A percentile compares a stretch with the other conserved stretches of the same genome.
Evolutionary conservation across 2,329 filamentous ascomycete genomes (phyloP).

Genomic region (Fusarium begoniae): DNA sequence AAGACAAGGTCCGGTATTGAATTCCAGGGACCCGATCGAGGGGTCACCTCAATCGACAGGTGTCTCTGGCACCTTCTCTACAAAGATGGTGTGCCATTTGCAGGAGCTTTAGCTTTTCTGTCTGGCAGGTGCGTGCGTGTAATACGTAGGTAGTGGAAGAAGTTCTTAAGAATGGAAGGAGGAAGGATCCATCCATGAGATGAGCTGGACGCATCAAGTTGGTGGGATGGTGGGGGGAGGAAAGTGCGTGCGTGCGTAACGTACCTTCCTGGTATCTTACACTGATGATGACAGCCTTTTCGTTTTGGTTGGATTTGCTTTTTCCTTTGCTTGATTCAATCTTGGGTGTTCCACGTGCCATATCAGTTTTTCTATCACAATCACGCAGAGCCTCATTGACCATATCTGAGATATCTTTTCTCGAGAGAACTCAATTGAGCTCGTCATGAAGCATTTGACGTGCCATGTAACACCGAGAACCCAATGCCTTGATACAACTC

Average conservation of each 20-base stretch:
- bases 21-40: conserved; percentile 34
- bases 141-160: conserved; percentile 25
- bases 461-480: neutral
- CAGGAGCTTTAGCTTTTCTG: conserved; percentile 2
- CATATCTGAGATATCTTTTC: neutral
- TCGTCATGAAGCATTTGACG: neutral
- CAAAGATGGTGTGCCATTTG: conserved; percentile 22
- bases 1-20: conserved; percentile 20
- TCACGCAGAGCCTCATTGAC: conserved; percentile 30
- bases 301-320: conserved; percentile 35
- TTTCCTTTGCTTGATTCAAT: conserved; percentile 26
- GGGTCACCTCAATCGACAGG: conserved; percentile 13
- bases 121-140: conserved; percentile 10
- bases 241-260: conserved; percentile 30
- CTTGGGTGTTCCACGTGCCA: conserved; percentile 24
- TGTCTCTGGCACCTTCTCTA: conserved; percentile 20
- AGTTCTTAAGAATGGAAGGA: conserved; percentile 8
- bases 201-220: neutral
- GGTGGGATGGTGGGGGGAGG: conserved; percentile 35
- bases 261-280: conserved; percentile 18
- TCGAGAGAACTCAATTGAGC: neutral
- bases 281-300: conserved; percentile 31
- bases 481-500: conserved; percentile 16
- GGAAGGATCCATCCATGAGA: neutral
- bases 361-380: conserved; percentile 9